These are phyloP conservation scores for Corymbia maculata DNA, from an alignment of 345 rosid genomes.

Conservation along the genomic window DNA sequence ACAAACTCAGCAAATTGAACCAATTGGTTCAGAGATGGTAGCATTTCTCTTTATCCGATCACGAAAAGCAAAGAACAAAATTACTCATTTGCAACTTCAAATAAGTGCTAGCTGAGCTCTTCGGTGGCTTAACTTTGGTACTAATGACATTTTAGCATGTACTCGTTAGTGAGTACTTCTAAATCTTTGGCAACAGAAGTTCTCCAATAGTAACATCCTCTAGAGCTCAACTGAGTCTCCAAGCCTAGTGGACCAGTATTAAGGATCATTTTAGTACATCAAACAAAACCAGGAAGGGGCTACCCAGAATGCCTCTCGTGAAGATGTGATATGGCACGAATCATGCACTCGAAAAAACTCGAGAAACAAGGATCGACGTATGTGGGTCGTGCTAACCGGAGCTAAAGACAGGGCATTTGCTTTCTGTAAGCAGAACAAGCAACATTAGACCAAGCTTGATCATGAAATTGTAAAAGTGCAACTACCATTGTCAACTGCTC, in stretches of 20 bases:
- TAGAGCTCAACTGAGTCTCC: background rate
- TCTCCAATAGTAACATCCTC: background rate
- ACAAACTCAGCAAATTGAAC: background rate
- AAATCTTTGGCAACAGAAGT: background rate
- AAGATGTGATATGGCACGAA: background rate
- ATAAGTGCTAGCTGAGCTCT: background rate
- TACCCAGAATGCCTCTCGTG: background rate
- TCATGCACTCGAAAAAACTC: background rate
- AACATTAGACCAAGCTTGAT: background rate
- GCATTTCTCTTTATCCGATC: background rate
- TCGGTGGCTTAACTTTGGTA: background rate
- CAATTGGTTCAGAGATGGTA: background rate
- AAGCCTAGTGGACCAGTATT: background rate
- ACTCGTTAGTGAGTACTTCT: background rate
- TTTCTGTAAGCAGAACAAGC: background rate
- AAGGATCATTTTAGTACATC: background rate
- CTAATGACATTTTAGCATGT: background rate
- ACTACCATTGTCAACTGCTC: background rate
- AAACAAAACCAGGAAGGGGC: background rate
- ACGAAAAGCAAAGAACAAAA: background rate
- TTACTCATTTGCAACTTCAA: background rate
- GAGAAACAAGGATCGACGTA: background rate
- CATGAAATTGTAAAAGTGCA: background rate
- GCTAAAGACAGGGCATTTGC: background rate
- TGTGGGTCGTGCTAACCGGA: background rate